Base-by-base conservation (phyloP, 1,284 basidiomycete genomes). In the Tilletia walkeri region DNA sequence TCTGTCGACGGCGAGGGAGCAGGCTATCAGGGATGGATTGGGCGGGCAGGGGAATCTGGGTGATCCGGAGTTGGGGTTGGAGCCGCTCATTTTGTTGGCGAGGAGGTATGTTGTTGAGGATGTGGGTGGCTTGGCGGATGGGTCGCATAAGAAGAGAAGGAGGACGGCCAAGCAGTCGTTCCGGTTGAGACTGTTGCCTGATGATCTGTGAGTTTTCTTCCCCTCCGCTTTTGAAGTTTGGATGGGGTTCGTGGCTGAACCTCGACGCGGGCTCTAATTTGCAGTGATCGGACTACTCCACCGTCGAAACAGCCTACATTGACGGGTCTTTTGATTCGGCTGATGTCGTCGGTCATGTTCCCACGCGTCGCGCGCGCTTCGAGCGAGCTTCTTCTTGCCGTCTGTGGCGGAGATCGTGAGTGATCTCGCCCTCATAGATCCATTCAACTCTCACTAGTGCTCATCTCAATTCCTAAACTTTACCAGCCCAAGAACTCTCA, bases 51-150 rank as follows among this genome's bases (percentile, higher is more conserved):
- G 34, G 54, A 24, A 30, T 20, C n/a, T 53, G 50, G 59, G 59
- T 38, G 59, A 79, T 53, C 59, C 79, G 4, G 78, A 80, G 61
- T 76, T 78, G 67, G 69, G 70, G 5, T 67, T 75, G 14, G 72
- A 77, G 65, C 79, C 79, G 3, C 69, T 79, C 3, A 59, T 79
- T 14, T 68, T 79, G 5, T 50, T 80, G 0, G 67, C 77, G 12
- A 70, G 79, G n/a, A 80, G 78, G 61, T 67, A 72, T 12, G 74
- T 73, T 10, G 66, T 69, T 2, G 78, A 78, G 47, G 75, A 78
- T 65, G 69, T 54, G 12, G 67, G 59, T n/a, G 20, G 20, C 69
- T 2, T 67, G 71, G n/a, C 66, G 73, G 12, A 48, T 39, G 54
- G 24, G 20, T 67, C 66, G n/a, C 38, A 48, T n/a, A 12, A 30